A percentile compares a stretch with the other conserved stretches of the same genome.
These are phyloP conservation scores for Styphnolobium japonicum DNA, from an alignment of 306 rosid genomes.

Conservation along the genomic window DNA sequence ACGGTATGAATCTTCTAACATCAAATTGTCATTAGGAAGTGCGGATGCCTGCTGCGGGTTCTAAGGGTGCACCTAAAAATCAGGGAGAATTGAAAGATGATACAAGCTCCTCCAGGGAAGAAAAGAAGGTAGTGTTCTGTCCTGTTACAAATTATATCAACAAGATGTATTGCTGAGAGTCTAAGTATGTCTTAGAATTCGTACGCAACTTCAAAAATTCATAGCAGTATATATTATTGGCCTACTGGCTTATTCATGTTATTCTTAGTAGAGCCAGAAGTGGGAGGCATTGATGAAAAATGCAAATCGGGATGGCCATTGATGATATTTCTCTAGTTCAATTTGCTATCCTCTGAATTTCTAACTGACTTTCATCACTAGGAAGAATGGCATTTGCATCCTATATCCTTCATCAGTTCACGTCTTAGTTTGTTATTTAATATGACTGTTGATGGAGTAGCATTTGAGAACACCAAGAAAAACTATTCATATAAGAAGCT, in stretches of 20 bases:
- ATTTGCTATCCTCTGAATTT: not conserved
- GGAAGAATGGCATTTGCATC: conserved; percentile 4
- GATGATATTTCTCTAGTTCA: not conserved
- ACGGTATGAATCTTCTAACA: conserved; percentile 19
- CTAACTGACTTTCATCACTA: not conserved
- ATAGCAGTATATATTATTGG: not conserved
- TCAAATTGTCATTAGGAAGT: conserved; percentile 62
- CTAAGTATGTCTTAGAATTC: not conserved
- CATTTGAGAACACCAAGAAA: not conserved
- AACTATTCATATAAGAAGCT: not conserved
- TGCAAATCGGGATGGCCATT: not conserved
- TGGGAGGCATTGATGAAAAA: not conserved
- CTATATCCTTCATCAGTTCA: not conserved
- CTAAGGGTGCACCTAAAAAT: conserved; percentile 73
- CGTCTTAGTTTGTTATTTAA: not conserved
- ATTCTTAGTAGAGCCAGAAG: not conserved
- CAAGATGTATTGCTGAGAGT: not conserved
- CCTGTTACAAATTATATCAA: not conserved
- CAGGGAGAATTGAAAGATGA: conserved; percentile 88
- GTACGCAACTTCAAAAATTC: not conserved
- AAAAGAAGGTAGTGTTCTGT: conserved; percentile 56
- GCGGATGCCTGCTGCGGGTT: conserved; percentile 91
- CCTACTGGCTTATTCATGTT: not conserved
- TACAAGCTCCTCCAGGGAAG: conserved; percentile 71
- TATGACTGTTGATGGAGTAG: not conserved